Conservation (phyloP, 768 basidiomycete genomes). For the Tremella fuciformis region DNA sequence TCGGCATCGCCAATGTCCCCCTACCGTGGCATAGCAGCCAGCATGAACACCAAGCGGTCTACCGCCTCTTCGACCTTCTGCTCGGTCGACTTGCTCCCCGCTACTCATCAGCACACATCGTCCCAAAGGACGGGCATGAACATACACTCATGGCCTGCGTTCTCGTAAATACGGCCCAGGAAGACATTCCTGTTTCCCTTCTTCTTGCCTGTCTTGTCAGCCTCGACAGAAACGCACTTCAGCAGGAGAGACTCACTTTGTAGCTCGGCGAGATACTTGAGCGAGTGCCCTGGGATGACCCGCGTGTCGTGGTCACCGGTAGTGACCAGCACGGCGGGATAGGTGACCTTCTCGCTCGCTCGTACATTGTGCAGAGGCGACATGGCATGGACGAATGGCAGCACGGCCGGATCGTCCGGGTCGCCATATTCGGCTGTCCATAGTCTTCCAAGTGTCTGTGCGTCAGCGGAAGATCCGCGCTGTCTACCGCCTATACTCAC, state of each 20-base stretch:
- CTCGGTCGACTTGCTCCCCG: conserved; percentile 11
- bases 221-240: background rate
- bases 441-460: conserved; percentile 15
- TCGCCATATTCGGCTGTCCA: conserved; percentile 18
- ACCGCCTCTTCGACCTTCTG: conserved; percentile 22
- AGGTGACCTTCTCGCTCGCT: background rate
- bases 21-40: conserved; percentile 7
- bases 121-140: background rate
- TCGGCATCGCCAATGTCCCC: too few relatives aligned
- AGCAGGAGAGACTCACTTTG: background rate
- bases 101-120: background rate
- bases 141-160: conserved; percentile 16
- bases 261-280: conserved; percentile 16
- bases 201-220: background rate
- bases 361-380: conserved; percentile 18
- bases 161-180: conserved; percentile 12
- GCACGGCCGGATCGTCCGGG: conserved; percentile 14
- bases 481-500: conserved; percentile 5
- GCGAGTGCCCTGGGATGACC: conserved; percentile 16
- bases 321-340: conserved; percentile 16
- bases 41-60: conserved; percentile 16
- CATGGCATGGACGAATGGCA: conserved; percentile 5
- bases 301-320: conserved; percentile 18
- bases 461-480: too few relatives aligned
- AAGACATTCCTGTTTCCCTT: background rate